Percentiles rank a stretch among this genome's conserved stretches.
Evolutionary conservation across 768 basidiomycete genomes (phyloP).

Genomic region (Chiua virens): DNA sequence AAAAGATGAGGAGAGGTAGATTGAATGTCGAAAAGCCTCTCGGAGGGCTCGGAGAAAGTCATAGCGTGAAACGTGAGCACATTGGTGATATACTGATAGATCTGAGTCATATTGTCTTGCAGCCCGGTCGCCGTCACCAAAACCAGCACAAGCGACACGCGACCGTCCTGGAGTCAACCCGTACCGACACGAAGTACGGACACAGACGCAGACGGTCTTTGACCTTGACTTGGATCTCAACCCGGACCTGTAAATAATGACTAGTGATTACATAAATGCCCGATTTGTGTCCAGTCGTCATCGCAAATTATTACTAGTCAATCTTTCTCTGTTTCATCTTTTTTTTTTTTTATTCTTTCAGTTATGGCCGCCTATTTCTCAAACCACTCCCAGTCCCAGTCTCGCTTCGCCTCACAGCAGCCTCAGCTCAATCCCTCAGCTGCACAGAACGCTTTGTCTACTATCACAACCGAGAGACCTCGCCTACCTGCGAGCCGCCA

Average conservation of each 20-base stretch:
- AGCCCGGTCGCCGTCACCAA: constrained; percentile 68
- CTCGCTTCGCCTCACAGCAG: constrained; percentile 64
- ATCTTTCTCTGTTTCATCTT: background rate
- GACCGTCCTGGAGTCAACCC: constrained; percentile 59
- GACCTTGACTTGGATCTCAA: constrained; percentile 85
- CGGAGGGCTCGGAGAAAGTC: constrained; percentile 76
- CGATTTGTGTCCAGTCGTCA: constrained; percentile 5
- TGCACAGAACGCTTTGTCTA: background rate
- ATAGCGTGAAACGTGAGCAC: constrained; percentile 71
- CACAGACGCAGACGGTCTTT: constrained; percentile 61
- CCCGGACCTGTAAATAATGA: constrained; percentile 58
- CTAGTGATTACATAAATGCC: constrained; percentile 23
- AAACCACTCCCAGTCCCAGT: constrained; percentile 68
- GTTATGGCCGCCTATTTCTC: constrained; percentile 77
- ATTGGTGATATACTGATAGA: constrained; percentile 1
- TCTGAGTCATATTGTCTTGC: constrained; percentile 9
- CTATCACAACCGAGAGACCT: constrained; percentile 29
- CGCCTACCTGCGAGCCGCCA: constrained; percentile 67
- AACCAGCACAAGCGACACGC: constrained; percentile 43
- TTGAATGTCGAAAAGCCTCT: constrained; percentile 81
- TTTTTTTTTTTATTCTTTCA: constrained; percentile 24
- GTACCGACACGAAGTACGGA: constrained; percentile 69
- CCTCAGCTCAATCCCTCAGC: constrained; percentile 21
- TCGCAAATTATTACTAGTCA: constrained; percentile 1
- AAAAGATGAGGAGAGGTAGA: constrained; percentile 83